Base-by-base conservation (phyloP, 306 rosid species). In the Carpinus fangiana region DNA sequence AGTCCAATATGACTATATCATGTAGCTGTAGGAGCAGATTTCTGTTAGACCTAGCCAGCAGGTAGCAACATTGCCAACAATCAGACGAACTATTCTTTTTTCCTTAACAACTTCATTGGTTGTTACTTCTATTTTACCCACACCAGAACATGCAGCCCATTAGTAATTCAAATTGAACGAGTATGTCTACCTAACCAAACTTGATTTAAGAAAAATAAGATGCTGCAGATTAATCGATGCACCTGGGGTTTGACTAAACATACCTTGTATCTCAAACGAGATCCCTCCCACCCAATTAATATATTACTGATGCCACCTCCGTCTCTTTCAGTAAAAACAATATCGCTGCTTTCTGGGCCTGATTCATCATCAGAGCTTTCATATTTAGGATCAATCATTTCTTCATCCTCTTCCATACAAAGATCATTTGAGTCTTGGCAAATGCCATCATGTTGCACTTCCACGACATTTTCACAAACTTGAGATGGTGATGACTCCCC, bases 191-290 rank as follows among this genome's bases (percentile, higher is more conserved):
- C 47, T 34, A 34, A 62, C 13, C 31, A 62, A 62, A 14, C 34
- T 26, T 41, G 45, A 41, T 41, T 5, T 41, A 7, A 62, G 9
- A 64, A 64, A 7, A 31, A 64, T 64, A 64, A 64, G 70, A 16
- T 34, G 70, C 5, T 13, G 52, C n/a, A 9, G 70, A 76, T 68
- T 47, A 21, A 80, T 16, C 34, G 71, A 45, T 80, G 69, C 60
- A 65, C 70, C 71, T 56, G 55, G 48, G 59, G 61, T 65, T 78
- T 54, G 20, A 71, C 56, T 23, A 70, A 1, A 23, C 89, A 85
- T 85, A 90, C 97, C 93, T 90, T 85, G 89, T 87, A 96, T 86
- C 85, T 89, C 90, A 90, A 47, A 48, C 82, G 82, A 57, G 97
- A 78, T 26, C 83, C 87, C 38, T 68, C 77, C 82, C 86, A 75